phyloP scores from a whole-genome alignment of 1,284 basidiomycete genomes.

The Apiotrichum siamense region DNA sequence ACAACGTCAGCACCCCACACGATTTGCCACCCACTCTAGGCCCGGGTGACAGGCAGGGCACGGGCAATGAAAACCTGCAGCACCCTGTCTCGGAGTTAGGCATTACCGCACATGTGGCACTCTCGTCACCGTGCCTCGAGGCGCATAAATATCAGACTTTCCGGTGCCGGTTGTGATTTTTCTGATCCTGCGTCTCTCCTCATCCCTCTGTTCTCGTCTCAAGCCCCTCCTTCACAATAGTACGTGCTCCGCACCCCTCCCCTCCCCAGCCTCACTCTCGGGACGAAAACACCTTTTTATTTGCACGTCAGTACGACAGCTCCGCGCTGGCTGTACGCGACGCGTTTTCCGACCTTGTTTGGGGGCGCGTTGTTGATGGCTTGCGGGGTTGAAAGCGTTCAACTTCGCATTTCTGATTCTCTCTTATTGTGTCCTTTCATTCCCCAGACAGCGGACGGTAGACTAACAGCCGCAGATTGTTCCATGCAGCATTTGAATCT shows the following conservation, averaged over 20 bases:
- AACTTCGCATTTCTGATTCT: slow-evolving; percentile 33
- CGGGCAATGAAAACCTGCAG: not conserved
- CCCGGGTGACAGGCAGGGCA: not conserved
- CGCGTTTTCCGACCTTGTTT: not conserved
- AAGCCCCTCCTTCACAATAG: too few relatives aligned
- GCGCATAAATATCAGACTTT: too few relatives aligned
- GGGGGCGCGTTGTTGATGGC: slow-evolving; percentile 2
- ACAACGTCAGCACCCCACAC: too few relatives aligned
- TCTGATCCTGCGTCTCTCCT: too few relatives aligned
- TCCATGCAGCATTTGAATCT: too few relatives aligned
- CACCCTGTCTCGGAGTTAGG: not conserved
- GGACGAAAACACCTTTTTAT: slow-evolving; percentile 34
- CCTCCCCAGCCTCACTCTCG: too few relatives aligned
- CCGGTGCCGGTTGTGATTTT: too few relatives aligned
- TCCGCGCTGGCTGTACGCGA: not conserved
- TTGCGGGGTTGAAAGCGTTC: slow-evolving; percentile 25
- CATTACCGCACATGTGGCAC: not conserved
- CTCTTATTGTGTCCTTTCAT: not conserved
- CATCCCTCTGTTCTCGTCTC: too few relatives aligned
- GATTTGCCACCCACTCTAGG: too few relatives aligned
- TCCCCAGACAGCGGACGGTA: not conserved
- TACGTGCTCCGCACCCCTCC: too few relatives aligned
- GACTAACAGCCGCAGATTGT: not conserved
- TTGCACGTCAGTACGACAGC: slow-evolving; percentile 41
- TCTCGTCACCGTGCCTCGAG: too few relatives aligned